Conservation (phyloP, 352 stramenopile genomes). For the Phytophthora colocasiae region DNA sequence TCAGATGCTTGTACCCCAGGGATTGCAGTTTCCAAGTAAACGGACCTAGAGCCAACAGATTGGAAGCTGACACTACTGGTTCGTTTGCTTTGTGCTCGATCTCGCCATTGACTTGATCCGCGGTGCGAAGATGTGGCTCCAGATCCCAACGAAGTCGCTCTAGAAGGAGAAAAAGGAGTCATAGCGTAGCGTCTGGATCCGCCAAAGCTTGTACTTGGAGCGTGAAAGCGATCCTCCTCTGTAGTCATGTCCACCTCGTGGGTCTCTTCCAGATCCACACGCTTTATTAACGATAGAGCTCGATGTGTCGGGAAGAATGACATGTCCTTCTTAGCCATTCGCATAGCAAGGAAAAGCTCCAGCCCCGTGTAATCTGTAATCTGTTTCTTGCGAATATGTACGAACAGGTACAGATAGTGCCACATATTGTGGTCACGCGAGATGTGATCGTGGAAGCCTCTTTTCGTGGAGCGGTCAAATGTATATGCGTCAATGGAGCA, state of each 20-base stretch:
- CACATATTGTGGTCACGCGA: conserved; percentile 85
- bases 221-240: conserved; percentile 31
- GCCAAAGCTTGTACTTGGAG: conserved; percentile 14
- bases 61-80: conserved; percentile 18
- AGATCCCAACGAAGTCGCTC: conserved; percentile 21
- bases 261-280: conserved; percentile 20
- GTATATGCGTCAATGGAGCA: conserved; percentile 84
- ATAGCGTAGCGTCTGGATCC: conserved; percentile 16
- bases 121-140: conserved; percentile 11
- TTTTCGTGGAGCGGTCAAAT: conserved; percentile 71
- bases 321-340: conserved; percentile 79
- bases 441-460: conserved; percentile 79
- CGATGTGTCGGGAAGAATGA: conserved; percentile 80
- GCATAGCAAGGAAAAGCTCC: conserved; percentile 82
- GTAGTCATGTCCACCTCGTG: conserved; percentile 5
- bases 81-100: conserved; percentile 16
- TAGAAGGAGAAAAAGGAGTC: conserved; percentile 21
- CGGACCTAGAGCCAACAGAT: conserved; percentile 1
- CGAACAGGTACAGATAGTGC: conserved; percentile 83
- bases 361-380: conserved; percentile 84
- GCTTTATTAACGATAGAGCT: conserved; percentile 57
- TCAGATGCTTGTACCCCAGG: conserved; percentile 26
- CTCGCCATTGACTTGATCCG: conserved; percentile 18
- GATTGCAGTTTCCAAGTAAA: conserved; percentile 1
- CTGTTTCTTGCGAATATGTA: conserved; percentile 80